Base-by-base conservation (phyloP, 2,329 filamentous ascomycete species). In the Colletotrichum sp. region DNA sequence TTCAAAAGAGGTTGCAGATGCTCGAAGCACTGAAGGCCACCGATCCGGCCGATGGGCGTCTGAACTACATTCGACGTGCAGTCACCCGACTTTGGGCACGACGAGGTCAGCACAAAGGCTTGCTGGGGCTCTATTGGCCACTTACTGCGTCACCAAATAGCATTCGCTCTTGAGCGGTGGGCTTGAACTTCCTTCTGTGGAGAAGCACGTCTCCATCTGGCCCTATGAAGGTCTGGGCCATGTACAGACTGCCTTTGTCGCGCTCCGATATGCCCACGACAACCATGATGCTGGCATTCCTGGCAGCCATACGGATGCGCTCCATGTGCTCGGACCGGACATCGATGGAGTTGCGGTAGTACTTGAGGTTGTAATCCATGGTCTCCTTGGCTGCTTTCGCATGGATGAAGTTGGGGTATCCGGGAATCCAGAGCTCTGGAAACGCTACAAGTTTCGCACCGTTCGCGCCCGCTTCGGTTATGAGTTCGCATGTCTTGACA, bases 381-480 rank as follows among this genome's bases (percentile, higher is more conserved):
- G 8, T 43, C 18, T 43, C 39, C 18, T 43, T 43, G 39, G 39
- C 39, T 6, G 39, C 30, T 16, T 61, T 61, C 4, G 56, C 27
- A 30, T 36, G 89, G 25, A 61, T 32, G 56, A 28, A 61, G 25
- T 61, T 61, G 56, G 64, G 89, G 78, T 90, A 91, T 0, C 89
- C 89, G 1, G 89, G 88, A 48, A 90, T 87, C 86, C 87, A 91
- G 34, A 86, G 86, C 80, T 91, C 89, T 0, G 89, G 87, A 66
- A 91, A 91, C 0, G 87, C 85, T 6, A 93, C 81, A 3, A 93
- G 82, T 73, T 90, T 85, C 2, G 89, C 90, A 1, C 88, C 89
- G 56, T 89, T 87, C 6, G 81, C 77, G 2, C 88, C 88, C 1
- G 91, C 91, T 78, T 91, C 87, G 48, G 85, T 82, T 77, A 93